Evolutionary conservation across 306 rosid genomes (phyloP).

Genomic region (Prunus fruticosa): DNA sequence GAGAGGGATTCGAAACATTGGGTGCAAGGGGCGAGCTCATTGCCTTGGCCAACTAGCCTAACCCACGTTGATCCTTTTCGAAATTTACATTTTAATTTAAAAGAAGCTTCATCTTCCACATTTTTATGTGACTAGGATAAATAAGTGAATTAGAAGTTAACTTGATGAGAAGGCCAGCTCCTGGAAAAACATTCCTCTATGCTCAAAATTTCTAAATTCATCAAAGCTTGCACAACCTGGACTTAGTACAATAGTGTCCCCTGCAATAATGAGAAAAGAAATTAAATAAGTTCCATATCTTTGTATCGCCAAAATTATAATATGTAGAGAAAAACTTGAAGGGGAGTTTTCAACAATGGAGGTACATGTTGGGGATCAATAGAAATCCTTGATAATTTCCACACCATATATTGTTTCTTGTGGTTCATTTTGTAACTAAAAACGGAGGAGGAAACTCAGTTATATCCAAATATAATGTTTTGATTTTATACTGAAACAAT

Average conservation of each 20-base stretch:
- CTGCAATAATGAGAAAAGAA: slow-evolving; percentile 9
- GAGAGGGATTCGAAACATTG: no score
- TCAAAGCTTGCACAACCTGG: slow-evolving; percentile 40
- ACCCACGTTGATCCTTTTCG: no score
- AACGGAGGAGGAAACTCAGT: no score
- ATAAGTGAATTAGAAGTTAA: background rate
- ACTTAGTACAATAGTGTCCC: slow-evolving; percentile 30
- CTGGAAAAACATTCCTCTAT: slow-evolving; percentile 34
- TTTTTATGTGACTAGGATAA: background rate
- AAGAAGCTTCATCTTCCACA: no score
- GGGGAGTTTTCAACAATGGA: background rate
- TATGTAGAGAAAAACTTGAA: background rate
- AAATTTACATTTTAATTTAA: no score
- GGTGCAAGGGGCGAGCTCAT: no score
- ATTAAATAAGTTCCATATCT: background rate
- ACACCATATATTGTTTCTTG: background rate
- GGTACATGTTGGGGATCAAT: background rate
- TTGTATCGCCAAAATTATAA: background rate
- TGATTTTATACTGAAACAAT: background rate
- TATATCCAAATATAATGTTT: no score
- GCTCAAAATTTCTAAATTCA: slow-evolving; percentile 35
- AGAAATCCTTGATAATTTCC: background rate
- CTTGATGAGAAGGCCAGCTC: slow-evolving; percentile 22
- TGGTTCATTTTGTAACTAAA: no score
- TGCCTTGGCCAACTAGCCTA: no score